Evolutionary conservation across 2,329 filamentous ascomycete species (phyloP).

Genomic region (Penicillium fuscoglaucum): DNA sequence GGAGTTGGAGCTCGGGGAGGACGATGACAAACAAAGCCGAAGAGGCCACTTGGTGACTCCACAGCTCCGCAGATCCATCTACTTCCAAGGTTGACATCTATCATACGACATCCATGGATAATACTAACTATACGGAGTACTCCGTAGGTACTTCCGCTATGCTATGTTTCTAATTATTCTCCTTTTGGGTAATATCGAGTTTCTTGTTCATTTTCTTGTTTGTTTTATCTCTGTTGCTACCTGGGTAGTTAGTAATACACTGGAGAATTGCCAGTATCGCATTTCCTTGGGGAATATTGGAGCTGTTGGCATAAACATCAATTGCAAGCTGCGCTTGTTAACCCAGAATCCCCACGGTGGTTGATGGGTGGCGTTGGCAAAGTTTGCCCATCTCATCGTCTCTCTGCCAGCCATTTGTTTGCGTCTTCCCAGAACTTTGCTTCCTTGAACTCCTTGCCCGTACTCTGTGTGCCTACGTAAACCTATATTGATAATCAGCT

Average conservation of each 20-base stretch:
- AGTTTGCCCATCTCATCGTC: conserved; percentile 33
- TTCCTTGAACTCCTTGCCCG: conserved; percentile 53
- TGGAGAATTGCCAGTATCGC: conserved; percentile 16
- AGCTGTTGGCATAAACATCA: conserved; percentile 9
- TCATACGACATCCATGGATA: not conserved
- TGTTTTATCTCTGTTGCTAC: conserved; percentile 12
- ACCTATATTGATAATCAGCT: conserved; percentile 45
- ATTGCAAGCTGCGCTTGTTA: conserved; percentile 10
- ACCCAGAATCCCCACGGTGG: conserved; percentile 12
- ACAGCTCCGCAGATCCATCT: conserved; percentile 18
- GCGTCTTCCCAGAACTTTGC: conserved; percentile 59
- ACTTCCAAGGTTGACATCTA: not conserved
- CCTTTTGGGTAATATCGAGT: not conserved
- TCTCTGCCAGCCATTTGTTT: conserved; percentile 57
- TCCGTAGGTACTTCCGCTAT: not conserved
- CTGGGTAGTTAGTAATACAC: conserved; percentile 28
- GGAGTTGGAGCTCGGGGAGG: conserved; percentile 11
- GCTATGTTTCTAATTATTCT: not conserved
- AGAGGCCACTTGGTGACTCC: conserved; percentile 38
- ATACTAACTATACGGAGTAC: not conserved
- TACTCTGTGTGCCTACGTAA: conserved; percentile 58
- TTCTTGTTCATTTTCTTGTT: conserved; percentile 7
- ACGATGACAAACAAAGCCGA: conserved; percentile 29
- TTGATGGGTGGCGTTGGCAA: conserved; percentile 4
- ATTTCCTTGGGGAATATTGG: conserved; percentile 1